Conservation (phyloP, 2,329 filamentous ascomycete species). For the Aspergillus glaucus region DNA sequence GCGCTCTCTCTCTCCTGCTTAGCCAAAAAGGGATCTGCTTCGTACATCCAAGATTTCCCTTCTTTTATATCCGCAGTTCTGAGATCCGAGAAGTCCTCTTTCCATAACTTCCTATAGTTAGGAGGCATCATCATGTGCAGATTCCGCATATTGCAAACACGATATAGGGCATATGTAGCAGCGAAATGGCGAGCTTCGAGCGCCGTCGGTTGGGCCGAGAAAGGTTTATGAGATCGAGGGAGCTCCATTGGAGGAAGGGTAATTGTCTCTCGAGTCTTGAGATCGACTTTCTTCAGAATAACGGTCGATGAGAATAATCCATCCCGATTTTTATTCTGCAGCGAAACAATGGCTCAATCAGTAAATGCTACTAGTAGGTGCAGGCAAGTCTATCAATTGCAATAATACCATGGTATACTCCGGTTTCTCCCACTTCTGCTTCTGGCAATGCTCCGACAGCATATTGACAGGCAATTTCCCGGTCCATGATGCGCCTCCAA, state of each 20-base stretch:
- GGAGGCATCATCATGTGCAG: slow-evolving; percentile 91
- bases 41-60: slow-evolving; percentile 81
- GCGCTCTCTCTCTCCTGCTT: slow-evolving; percentile 73
- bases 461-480: slow-evolving; percentile 93
- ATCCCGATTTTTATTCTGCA: slow-evolving; percentile 59
- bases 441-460: slow-evolving; percentile 89
- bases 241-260: slow-evolving; percentile 76
- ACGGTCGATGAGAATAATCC: slow-evolving; percentile 73
- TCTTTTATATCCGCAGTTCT: slow-evolving; percentile 76
- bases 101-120: slow-evolving; percentile 84
- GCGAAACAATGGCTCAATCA: background rate
- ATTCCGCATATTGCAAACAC: slow-evolving; percentile 93
- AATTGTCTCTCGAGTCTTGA: slow-evolving; percentile 73
- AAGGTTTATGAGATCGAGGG: slow-evolving; percentile 66
- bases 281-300: slow-evolving; percentile 64
- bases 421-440: slow-evolving; percentile 89
- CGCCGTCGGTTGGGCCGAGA: slow-evolving; percentile 69
- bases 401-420: slow-evolving; percentile 71
- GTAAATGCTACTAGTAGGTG: background rate
- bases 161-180: slow-evolving; percentile 82
- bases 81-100: slow-evolving; percentile 72
- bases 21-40: slow-evolving; percentile 85
- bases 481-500: slow-evolving; percentile 94
- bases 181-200: slow-evolving; percentile 91
- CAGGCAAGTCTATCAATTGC: background rate